Percentiles rank a stretch among this genome's conserved stretches.
These are phyloP conservation scores for Paraleonurus japonicus DNA, from an alignment of 257 asterid genomes.

Conservation along the genomic window DNA sequence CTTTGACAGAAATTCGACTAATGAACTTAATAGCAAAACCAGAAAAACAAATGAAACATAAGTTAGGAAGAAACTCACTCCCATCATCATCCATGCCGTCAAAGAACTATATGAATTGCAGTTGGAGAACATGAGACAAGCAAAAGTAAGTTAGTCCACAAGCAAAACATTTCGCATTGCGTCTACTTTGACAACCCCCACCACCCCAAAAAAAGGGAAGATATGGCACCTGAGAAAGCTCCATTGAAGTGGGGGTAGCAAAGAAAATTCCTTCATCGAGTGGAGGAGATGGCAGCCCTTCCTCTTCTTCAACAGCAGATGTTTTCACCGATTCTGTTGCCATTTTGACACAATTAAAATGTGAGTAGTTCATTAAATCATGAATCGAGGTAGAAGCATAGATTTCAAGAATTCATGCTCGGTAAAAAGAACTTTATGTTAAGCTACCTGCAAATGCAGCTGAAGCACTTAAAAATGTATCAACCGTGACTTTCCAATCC, in stretches of 20 bases:
- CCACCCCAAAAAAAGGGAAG: background rate
- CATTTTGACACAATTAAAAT: conserved; percentile 38
- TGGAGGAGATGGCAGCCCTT: conserved; percentile 96
- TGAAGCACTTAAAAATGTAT: conserved; percentile 62
- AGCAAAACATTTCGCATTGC: background rate
- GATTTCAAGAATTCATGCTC: conserved; percentile 7
- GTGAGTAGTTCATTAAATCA: conserved; percentile 7
- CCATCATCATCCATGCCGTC: conserved; percentile 97
- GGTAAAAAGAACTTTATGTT: background rate
- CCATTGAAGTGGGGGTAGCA: conserved; percentile 63
- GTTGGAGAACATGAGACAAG: conserved; percentile 30
- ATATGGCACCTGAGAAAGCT: conserved; percentile 64
- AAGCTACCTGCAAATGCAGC: conserved; percentile 53
- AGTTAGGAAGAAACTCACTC: conserved; percentile 70
- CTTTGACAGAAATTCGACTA: conserved; percentile 51
- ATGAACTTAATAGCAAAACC: conserved; percentile 51
- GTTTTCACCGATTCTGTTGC: conserved; percentile 72
- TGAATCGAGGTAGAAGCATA: background rate
- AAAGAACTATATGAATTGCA: conserved; percentile 58
- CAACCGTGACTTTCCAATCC: conserved; percentile 78
- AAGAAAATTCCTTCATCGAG: conserved; percentile 86
- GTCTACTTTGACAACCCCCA: background rate
- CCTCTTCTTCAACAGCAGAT: conserved; percentile 66
- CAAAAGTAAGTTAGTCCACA: conserved; percentile 31
- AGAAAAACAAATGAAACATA: conserved; percentile 29